Conservation (phyloP, 108 stramenopile species). For the Tribonema minus region DNA sequence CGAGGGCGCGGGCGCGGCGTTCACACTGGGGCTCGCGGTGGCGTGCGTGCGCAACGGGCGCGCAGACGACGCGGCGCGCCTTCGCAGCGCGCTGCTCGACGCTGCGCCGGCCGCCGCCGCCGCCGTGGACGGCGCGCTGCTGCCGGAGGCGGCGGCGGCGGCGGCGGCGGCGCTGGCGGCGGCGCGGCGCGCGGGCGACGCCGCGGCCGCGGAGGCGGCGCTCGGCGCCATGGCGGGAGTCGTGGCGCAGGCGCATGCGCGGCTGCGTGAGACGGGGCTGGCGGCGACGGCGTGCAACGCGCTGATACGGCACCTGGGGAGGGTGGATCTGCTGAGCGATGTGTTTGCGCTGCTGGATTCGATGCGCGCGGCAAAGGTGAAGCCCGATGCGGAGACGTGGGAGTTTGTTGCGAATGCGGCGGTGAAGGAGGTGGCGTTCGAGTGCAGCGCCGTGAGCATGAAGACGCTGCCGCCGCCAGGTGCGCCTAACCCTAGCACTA, state of each 20-base stretch:
- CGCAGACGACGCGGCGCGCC: not conserved
- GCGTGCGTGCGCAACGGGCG: slow-evolving; percentile 6
- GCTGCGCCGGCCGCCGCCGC: not conserved
- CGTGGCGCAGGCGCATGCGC: not conserved
- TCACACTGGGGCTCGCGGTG: slow-evolving; percentile 14
- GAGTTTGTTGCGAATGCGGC: slow-evolving; percentile 40
- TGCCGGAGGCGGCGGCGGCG: not conserved
- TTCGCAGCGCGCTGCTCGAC: no score
- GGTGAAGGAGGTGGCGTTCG: slow-evolving; percentile 33
- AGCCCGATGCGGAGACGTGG: slow-evolving; percentile 29
- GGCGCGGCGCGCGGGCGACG: not conserved
- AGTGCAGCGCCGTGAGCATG: slow-evolving; percentile 18
- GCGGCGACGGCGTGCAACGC: slow-evolving; percentile 9
- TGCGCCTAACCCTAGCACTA: no score
- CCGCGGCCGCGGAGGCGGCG: not conserved
- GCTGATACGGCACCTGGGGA: slow-evolving; percentile 25
- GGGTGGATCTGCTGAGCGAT: slow-evolving; percentile 21
- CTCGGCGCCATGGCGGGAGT: not conserved
- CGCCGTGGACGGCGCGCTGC: not conserved
- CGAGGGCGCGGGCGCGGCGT: slow-evolving; percentile 8
- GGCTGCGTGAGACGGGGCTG: not conserved
- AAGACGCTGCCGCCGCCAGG: slow-evolving; percentile 20
- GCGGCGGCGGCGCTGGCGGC: not conserved
- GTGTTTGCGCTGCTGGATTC: slow-evolving; percentile 21
- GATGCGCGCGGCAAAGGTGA: not conserved